Evolutionary conservation across 768 basidiomycete species (phyloP).

Genomic region (Pholiota conissans): DNA sequence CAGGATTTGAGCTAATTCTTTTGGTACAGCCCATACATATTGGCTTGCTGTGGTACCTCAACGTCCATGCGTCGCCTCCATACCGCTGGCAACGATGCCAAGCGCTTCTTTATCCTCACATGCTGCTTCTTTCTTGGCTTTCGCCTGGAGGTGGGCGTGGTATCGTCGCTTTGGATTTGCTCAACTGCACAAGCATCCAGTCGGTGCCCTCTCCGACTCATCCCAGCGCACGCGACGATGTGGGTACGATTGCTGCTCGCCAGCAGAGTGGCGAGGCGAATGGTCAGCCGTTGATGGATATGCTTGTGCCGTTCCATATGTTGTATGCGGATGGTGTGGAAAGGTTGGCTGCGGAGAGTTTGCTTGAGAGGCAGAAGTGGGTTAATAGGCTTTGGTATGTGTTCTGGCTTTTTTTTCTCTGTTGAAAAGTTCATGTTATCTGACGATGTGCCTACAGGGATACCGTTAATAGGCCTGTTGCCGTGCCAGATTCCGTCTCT

Average conservation of each 20-base stretch:
- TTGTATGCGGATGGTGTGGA: slow-evolving; percentile 90
- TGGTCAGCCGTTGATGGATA: slow-evolving; percentile 59
- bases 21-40: slow-evolving; percentile 77
- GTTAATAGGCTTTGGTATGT: slow-evolving; percentile 83
- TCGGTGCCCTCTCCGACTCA: slow-evolving; percentile 82
- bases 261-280: slow-evolving; percentile 52
- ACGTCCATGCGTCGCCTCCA: slow-evolving; percentile 81
- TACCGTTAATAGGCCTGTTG: slow-evolving; percentile 61
- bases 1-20: slow-evolving; percentile 16
- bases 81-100: slow-evolving; percentile 83
- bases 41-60: slow-evolving; percentile 88
- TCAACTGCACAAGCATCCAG: slow-evolving; percentile 86
- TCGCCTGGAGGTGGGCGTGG: slow-evolving; percentile 82
- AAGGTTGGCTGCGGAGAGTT: slow-evolving; percentile 84
- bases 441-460: slow-evolving; percentile 66
- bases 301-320: slow-evolving; percentile 88
- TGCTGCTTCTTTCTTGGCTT: slow-evolving; percentile 85
- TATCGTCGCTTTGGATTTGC: slow-evolving; percentile 81
- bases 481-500: slow-evolving; percentile 46
- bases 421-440: slow-evolving; percentile 5
- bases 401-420: slow-evolving; percentile 25
- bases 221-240: slow-evolving; percentile 78
- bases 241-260: slow-evolving; percentile 81
- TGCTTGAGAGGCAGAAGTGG: slow-evolving; percentile 86
- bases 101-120: slow-evolving; percentile 79